phyloP scores from a whole-genome alignment of 179 eudicot genomes.

The Actinidia arguta region DNA sequence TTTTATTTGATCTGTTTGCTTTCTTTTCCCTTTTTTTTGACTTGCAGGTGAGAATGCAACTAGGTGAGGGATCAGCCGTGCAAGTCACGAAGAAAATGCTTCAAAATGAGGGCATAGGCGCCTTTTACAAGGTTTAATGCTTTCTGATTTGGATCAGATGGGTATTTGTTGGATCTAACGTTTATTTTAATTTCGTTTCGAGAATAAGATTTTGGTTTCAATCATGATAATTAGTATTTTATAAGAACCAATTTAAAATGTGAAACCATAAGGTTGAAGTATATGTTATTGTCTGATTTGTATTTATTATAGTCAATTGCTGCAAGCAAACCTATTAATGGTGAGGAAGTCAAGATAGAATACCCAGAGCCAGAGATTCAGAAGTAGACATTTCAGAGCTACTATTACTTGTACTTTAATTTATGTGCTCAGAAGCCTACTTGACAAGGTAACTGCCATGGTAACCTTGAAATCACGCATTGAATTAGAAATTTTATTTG shows the following conservation, averaged over 20 bases:
- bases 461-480: not conserved
- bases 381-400: not conserved
- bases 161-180: not conserved
- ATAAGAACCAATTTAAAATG: not conserved
- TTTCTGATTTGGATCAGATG: constrained; percentile 1
- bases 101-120: constrained; percentile 58
- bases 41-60: constrained; percentile 58
- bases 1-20: not conserved
- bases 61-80: constrained; percentile 66
- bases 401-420: no score
- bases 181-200: not conserved
- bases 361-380: not conserved
- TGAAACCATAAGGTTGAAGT: not conserved
- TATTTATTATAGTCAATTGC: not conserved
- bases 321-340: no score
- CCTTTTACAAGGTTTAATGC: constrained; percentile 60
- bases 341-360: no score
- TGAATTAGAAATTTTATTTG: no score
- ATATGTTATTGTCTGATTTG: not conserved
- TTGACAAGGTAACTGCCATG: not conserved
- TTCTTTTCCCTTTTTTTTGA: no score
- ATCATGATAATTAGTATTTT: not conserved
- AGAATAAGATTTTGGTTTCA: no score
- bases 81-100: constrained; percentile 53
- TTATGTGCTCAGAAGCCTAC: not conserved